A percentile compares a stretch with the other conserved stretches of the same genome.
phyloP scores from a whole-genome alignment of 768 basidiomycete genomes.

The Pulveroboletus sp. region DNA sequence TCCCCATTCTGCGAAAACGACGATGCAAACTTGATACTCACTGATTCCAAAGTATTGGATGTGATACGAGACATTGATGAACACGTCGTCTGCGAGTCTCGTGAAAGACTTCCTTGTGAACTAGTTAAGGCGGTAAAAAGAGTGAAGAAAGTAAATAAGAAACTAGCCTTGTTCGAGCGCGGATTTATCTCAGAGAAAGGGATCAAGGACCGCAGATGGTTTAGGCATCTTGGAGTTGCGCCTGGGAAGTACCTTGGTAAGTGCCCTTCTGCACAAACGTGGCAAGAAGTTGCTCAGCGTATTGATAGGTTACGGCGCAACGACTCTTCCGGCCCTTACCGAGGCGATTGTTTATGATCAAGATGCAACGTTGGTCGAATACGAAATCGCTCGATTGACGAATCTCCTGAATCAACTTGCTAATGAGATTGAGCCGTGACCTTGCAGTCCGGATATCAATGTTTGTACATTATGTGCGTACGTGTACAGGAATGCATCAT shows the following conservation, averaged over 20 bases:
- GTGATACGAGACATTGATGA: neutral
- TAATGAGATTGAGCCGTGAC: slow-evolving; percentile 22
- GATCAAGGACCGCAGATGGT: slow-evolving; percentile 82
- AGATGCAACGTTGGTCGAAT: slow-evolving; percentile 54
- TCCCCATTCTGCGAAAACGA: neutral
- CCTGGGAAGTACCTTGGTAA: slow-evolving; percentile 82
- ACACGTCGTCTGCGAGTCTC: slow-evolving; percentile 11
- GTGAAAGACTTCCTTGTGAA: slow-evolving; percentile 35
- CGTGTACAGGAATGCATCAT: neutral
- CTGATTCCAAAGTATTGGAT: slow-evolving; percentile 1
- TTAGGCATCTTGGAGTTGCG: slow-evolving; percentile 77
- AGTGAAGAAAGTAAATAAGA: slow-evolving; percentile 57
- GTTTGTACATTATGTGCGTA: neutral
- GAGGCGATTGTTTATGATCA: slow-evolving; percentile 72
- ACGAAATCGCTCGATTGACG: slow-evolving; percentile 57
- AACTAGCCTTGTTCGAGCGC: slow-evolving; percentile 66
- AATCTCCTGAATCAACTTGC: slow-evolving; percentile 53
- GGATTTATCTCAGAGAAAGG: slow-evolving; percentile 79
- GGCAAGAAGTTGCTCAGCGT: neutral
- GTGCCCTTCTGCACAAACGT: slow-evolving; percentile 13
- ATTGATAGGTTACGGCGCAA: slow-evolving; percentile 70
- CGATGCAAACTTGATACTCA: slow-evolving; percentile 1
- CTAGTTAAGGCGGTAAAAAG: slow-evolving; percentile 57
- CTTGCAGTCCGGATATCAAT: neutral
- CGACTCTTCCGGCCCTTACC: slow-evolving; percentile 75